These are phyloP conservation scores for Colletotrichum coccodes DNA, from an alignment of 2,329 filamentous ascomycete genomes.

Conservation along the genomic window DNA sequence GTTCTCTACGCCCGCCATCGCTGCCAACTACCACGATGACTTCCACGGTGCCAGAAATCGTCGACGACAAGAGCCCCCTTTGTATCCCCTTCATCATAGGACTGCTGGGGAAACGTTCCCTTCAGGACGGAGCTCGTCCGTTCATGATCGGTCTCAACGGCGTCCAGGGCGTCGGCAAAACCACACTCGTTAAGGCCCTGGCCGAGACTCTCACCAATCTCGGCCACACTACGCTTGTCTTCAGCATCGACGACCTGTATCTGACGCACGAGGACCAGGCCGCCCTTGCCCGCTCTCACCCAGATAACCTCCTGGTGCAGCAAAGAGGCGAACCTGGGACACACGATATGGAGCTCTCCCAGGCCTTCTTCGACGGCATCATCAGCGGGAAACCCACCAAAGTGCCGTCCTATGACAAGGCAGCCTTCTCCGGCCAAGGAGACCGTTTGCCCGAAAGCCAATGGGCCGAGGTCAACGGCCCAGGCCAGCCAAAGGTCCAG, in stretches of 20 bases:
- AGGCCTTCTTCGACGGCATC: constrained; percentile 69
- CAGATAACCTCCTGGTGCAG: constrained; percentile 80
- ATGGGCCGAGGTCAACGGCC: constrained; percentile 70
- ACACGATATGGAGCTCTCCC: constrained; percentile 78
- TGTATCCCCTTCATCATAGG: constrained; percentile 82
- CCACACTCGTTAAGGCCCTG: constrained; percentile 80
- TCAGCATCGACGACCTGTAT: constrained; percentile 93
- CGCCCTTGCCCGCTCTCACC: constrained; percentile 70
- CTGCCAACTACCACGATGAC: not conserved
- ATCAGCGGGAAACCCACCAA: constrained; percentile 61
- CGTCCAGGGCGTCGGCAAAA: constrained; percentile 92
- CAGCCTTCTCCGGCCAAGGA: constrained; percentile 77
- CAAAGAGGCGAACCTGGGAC: constrained; percentile 86
- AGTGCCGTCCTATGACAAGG: constrained; percentile 87
- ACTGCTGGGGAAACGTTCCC: constrained; percentile 56
- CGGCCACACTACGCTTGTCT: constrained; percentile 73
- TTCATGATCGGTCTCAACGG: constrained; percentile 92
- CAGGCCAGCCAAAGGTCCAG: constrained; percentile 58
- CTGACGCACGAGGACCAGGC: constrained; percentile 76
- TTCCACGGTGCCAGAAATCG: constrained; percentile 48
- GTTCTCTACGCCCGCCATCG: not conserved
- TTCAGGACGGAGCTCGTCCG: constrained; percentile 63
- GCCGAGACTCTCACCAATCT: constrained; percentile 66
- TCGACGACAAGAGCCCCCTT: constrained; percentile 82
- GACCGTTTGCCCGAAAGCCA: constrained; percentile 72